These are phyloP conservation scores for Geosmithia putterillii DNA, from an alignment of 2,329 filamentous ascomycete genomes.

Conservation along the genomic window DNA sequence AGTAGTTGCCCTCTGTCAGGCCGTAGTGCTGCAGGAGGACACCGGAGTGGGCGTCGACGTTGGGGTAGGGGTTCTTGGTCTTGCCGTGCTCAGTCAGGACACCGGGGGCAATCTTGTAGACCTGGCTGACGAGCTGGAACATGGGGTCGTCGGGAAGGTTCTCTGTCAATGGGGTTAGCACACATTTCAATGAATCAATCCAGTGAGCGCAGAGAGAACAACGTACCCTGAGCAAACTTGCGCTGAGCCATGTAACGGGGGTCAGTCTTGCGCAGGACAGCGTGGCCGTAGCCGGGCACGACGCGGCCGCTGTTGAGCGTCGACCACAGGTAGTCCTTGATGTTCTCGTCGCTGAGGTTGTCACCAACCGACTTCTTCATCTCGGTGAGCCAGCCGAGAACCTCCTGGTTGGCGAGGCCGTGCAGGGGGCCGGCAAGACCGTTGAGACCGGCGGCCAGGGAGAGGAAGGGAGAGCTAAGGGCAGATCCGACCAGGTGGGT, in stretches of 20 bases:
- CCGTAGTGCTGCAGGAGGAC: conserved; percentile 99
- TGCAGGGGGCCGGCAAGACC: conserved; percentile 96
- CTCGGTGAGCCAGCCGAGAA: conserved; percentile 97
- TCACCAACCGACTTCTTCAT: conserved; percentile 94
- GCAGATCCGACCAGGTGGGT: conserved; percentile 95
- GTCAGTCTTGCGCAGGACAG: conserved; percentile 98
- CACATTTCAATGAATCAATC: no score
- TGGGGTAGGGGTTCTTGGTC: conserved; percentile 99
- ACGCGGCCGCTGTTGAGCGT: conserved; percentile 93
- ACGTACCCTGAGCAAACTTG: conserved; percentile 67
- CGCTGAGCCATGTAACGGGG: conserved; percentile 98
- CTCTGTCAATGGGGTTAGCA: conserved; percentile 29
- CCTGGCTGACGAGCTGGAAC: conserved; percentile 99
- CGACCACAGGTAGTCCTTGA: conserved; percentile 97
- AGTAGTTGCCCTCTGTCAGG: conserved; percentile 97
- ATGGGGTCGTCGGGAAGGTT: conserved; percentile 95
- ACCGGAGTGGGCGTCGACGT: conserved; percentile 97
- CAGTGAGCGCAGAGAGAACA: not conserved
- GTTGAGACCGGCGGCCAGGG: conserved; percentile 90
- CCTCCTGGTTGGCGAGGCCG: conserved; percentile 99
- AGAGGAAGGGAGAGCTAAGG: conserved; percentile 95
- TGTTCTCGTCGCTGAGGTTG: conserved; percentile 90
- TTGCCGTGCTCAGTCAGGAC: conserved; percentile 99
- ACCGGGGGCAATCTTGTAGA: conserved; percentile 98
- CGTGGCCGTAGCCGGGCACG: conserved; percentile 96